Conservation (phyloP, 345 rosid species). For the Angophora floribunda region DNA sequence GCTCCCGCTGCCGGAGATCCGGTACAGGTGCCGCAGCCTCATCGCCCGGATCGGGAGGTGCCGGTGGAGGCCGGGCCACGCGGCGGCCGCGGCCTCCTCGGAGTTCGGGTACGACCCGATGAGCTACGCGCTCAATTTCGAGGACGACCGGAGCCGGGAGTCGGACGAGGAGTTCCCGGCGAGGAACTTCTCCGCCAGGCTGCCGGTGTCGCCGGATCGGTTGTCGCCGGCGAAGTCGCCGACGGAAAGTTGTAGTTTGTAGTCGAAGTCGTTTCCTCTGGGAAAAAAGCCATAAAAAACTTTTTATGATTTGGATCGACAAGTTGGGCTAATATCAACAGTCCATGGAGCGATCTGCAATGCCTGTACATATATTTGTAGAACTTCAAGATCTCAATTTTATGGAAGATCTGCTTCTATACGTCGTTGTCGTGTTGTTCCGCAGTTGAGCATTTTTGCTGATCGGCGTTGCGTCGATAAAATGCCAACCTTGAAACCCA, state of each 20-base stretch:
- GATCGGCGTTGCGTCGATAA: background rate
- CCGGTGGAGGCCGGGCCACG: background rate
- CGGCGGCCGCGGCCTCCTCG: background rate
- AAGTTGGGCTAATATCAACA: no score
- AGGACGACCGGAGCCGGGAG: constrained; percentile 24
- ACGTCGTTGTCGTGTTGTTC: background rate
- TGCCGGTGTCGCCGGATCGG: constrained; percentile 43
- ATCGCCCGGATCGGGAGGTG: background rate
- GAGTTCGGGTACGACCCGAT: constrained; percentile 58
- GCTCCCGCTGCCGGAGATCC: background rate
- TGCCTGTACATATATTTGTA: no score
- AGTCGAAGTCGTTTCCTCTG: background rate
- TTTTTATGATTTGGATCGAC: no score
- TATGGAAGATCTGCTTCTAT: background rate
- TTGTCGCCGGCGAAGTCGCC: background rate
- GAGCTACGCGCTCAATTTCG: constrained; percentile 72
- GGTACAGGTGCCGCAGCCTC: background rate
- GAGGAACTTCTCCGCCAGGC: constrained; percentile 34
- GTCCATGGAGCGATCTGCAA: no score
- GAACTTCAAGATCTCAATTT: background rate
- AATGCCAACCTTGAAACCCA: background rate
- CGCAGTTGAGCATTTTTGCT: background rate
- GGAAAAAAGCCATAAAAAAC: no score
- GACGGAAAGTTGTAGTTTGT: background rate
- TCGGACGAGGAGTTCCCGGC: constrained; percentile 11